A percentile compares a stretch with the other conserved stretches of the same genome.
These are phyloP conservation scores for Cyclotella distinguenda DNA, from an alignment of 108 stramenopile species.

Conservation along the genomic window DNA sequence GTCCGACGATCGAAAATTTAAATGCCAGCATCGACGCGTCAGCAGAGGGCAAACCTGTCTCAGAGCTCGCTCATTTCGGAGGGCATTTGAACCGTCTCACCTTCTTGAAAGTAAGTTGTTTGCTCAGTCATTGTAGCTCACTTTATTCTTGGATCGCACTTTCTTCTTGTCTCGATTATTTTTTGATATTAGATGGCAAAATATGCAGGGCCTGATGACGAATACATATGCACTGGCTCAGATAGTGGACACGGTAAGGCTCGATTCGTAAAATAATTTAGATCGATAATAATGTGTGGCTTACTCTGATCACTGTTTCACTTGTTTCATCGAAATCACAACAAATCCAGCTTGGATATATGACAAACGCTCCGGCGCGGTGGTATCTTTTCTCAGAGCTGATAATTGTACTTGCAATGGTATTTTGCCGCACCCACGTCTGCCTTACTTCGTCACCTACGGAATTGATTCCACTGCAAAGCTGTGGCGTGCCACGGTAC, in stretches of 20 bases:
- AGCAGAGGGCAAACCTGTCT: slow-evolving; percentile 13
- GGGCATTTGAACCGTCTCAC: slow-evolving; percentile 83
- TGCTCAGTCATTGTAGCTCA: not conserved
- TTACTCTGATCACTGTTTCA: not conserved
- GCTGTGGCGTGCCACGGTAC: slow-evolving; percentile 78
- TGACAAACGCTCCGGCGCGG: slow-evolving; percentile 50
- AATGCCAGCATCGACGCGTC: slow-evolving; percentile 8
- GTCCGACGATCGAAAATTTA: slow-evolving; percentile 50
- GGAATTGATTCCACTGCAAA: slow-evolving; percentile 87
- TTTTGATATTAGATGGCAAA: slow-evolving; percentile 73
- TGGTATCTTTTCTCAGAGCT: slow-evolving; percentile 70
- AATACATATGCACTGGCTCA: slow-evolving; percentile 83
- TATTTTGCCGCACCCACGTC: slow-evolving; percentile 70
- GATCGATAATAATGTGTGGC: too few relatives aligned
- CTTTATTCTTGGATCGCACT: not conserved
- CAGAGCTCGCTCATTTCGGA: slow-evolving; percentile 64
- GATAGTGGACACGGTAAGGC: slow-evolving; percentile 63
- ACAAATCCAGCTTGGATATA: slow-evolving; percentile 13
- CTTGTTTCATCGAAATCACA: not conserved
- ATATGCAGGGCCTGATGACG: slow-evolving; percentile 81
- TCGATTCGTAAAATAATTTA: too few relatives aligned
- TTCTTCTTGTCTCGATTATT: slow-evolving; percentile 44
- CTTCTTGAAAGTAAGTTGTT: slow-evolving; percentile 58
- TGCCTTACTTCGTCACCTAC: slow-evolving; percentile 79
- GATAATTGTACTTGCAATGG: slow-evolving; percentile 83